Evolutionary conservation across 2,329 filamentous ascomycete genomes (phyloP).

Genomic region (Fusarium continuum): DNA sequence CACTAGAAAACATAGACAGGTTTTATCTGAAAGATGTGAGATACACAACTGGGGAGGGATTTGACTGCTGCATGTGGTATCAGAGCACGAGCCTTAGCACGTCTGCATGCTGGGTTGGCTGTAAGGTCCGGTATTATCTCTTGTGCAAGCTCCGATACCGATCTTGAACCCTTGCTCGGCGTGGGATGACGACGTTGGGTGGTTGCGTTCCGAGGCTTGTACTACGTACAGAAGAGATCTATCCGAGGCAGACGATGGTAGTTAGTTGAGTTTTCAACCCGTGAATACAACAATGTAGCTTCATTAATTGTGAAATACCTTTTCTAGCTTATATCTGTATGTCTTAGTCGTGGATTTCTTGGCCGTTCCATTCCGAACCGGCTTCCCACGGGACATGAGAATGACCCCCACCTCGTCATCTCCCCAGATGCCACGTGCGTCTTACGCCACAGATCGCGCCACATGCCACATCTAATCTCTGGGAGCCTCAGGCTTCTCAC

Average conservation of each 20-base stretch:
- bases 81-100: not conserved
- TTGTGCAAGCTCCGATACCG: conserved; percentile 26
- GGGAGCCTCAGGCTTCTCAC: not conserved
- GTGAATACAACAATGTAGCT: too few relatives aligned
- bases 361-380: conserved; percentile 40
- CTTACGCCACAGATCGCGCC: not conserved
- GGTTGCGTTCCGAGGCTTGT: conserved; percentile 11
- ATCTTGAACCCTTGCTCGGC: conserved; percentile 29
- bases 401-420: conserved; percentile 33
- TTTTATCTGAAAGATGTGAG: not conserved
- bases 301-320: too few relatives aligned
- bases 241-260: conserved; percentile 12
- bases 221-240: not conserved
- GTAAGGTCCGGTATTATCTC: conserved; percentile 22
- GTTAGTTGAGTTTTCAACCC: not conserved
- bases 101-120: conserved; percentile 18
- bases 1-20: conserved; percentile 24
- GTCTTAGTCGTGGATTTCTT: not conserved
- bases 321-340: not conserved
- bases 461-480: not conserved
- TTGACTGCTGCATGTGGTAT: conserved; percentile 21
- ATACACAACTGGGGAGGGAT: not conserved
- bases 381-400: conserved; percentile 34
- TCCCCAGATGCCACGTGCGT: conserved; percentile 2
- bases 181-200: conserved; percentile 32